phyloP scores from a whole-genome alignment of 345 rosid species.

The Raphanus sativus region DNA sequence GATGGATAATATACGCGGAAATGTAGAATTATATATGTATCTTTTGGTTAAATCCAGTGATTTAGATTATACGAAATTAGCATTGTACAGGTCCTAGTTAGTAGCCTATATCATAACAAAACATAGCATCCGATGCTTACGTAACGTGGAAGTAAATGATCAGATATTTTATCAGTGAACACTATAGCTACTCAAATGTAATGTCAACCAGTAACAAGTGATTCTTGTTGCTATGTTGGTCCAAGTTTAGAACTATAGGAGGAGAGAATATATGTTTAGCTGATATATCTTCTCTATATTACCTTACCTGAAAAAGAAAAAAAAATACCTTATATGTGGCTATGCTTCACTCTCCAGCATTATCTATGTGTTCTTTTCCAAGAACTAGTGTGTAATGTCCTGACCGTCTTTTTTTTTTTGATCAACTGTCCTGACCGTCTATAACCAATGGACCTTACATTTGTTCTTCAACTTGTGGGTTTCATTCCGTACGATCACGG shows the following conservation, averaged over 20 bases:
- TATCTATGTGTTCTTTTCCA: background rate
- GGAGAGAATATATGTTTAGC: slow-evolving; percentile 2
- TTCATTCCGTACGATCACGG: too few species aligned
- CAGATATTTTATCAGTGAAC: background rate
- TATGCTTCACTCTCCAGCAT: slow-evolving; percentile 19
- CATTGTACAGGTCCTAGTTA: background rate
- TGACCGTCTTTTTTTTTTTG: too few species aligned
- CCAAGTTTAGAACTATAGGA: slow-evolving; percentile 18
- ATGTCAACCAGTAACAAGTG: slow-evolving; percentile 15
- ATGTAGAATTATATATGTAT: background rate
- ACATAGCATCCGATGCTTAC: background rate
- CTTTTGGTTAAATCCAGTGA: slow-evolving; percentile 2
- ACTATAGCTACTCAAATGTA: background rate
- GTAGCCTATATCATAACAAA: background rate
- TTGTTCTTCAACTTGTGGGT: too few species aligned
- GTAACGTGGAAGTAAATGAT: background rate
- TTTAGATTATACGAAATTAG: slow-evolving; percentile 2
- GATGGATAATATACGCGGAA: slow-evolving; percentile 1
- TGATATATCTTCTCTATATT: background rate
- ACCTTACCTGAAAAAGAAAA: too few species aligned
- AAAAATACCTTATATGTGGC: slow-evolving; percentile 8
- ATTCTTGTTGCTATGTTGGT: slow-evolving; percentile 14
- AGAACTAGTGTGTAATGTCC: too few species aligned
- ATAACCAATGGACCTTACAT: too few species aligned
- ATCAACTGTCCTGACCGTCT: too few species aligned